Percentiles rank a stretch among this genome's conserved stretches.
phyloP scores from a whole-genome alignment of 1,139 yeast genomes.

The Kluyveromyces marxianus region DNA sequence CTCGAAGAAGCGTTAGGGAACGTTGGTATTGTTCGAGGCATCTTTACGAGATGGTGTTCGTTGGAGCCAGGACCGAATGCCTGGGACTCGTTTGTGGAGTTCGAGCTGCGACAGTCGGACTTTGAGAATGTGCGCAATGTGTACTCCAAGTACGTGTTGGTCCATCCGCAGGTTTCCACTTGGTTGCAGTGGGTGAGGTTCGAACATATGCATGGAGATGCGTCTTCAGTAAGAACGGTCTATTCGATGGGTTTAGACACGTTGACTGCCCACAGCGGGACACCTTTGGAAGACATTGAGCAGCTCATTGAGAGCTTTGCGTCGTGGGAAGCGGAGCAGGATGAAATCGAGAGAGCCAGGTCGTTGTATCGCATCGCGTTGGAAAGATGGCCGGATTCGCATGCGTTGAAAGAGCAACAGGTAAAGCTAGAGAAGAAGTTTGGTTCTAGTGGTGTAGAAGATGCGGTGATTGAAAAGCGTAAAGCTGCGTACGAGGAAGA shows the following conservation, averaged over 20 bases:
- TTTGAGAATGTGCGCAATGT: slow-evolving; percentile 48
- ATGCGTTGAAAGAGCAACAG: slow-evolving; percentile 39
- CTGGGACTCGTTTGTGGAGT: slow-evolving; percentile 69
- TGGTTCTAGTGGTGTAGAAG: slow-evolving; percentile 51
- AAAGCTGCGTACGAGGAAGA: slow-evolving; percentile 46
- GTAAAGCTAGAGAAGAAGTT: slow-evolving; percentile 58
- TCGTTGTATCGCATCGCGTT: slow-evolving; percentile 44
- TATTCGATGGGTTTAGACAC: slow-evolving; percentile 63
- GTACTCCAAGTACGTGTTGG: slow-evolving; percentile 48
- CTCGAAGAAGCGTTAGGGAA: slow-evolving; percentile 77
- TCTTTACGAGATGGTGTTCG: slow-evolving; percentile 74
- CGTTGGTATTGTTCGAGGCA: slow-evolving; percentile 49
- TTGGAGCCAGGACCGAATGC: slow-evolving; percentile 59
- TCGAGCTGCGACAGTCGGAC: slow-evolving; percentile 60
- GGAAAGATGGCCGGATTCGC: slow-evolving; percentile 39
- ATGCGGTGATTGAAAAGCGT: slow-evolving; percentile 47
- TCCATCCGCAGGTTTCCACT: slow-evolving; percentile 45
- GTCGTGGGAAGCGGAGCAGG: slow-evolving; percentile 58
- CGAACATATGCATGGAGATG: slow-evolving; percentile 49
- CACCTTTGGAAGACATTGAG: slow-evolving; percentile 32
- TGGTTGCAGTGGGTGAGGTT: slow-evolving; percentile 63
- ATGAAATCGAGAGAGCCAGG: slow-evolving; percentile 60
- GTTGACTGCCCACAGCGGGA: slow-evolving; percentile 25
- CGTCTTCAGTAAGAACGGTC: slow-evolving; percentile 48
- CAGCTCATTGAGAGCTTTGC: slow-evolving; percentile 50